Base-by-base conservation (phyloP, 257 asterid genomes). In the Ligustrum vulgare region DNA sequence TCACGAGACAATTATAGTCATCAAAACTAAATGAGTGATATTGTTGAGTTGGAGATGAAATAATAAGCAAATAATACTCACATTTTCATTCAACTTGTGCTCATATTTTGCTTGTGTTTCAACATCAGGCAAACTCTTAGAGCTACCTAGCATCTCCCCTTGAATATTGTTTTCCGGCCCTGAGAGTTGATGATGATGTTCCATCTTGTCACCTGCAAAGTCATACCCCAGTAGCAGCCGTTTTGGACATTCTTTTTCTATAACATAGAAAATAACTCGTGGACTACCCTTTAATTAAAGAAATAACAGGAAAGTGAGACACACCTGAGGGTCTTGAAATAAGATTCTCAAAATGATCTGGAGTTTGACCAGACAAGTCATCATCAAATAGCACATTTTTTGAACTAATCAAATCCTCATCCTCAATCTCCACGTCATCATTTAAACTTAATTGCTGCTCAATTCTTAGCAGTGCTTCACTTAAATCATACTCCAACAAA, bases 361-460 rank as follows among this genome's bases (percentile, higher is more conserved):
- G 78, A 68, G 75, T 75, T 75, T 76, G 83, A 78, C 84, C 80
- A 81, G 84, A 84, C 68, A 82, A 78, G 67, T 78, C 81, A 71
- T 86, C 85, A 76, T 70, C 90, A 69, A 69, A 70, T 64, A 82
- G 78, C 39, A 78, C 54, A 70, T 83, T 82, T 74, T 80, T 86
- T 51, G 82, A 79, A 82, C 75, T 84, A 78, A 78, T 77, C 34
- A 88, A 72, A 76, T 82, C 86, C 81, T 79, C 86, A 80, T 84
- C 75, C 81, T 81, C 87, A 72, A 75, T 74, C 73, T 82, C 78
- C 84, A 82, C 80, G 39, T 86, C 94, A 72, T 91, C 94, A 71
- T 91, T 85, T 79, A 93, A 80, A 86, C 96, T 89, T 79, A 95
- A 77, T 56, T 92, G 94, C 72, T 91, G 91, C 88, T 92, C 88